Evolutionary conservation across 345 rosid species (phyloP), one percentile per base, ranked within the genome.

Genomic region (Hibiscus trionum): DNA sequence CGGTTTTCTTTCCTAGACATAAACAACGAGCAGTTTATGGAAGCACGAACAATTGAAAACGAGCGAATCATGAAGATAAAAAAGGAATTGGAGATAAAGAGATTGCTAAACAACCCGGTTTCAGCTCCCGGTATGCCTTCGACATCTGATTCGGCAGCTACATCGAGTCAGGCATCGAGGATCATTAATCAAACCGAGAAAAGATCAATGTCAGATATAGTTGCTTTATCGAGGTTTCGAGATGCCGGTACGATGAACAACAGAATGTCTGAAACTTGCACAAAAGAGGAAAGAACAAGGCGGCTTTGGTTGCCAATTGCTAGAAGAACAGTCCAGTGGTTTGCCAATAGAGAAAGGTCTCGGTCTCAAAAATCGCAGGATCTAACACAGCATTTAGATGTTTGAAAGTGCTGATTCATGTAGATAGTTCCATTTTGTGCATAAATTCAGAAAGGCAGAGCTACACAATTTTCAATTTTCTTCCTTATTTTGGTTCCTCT

Each of bases 171-270:
- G 0, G 52, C 77, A 21, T 80, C 87, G 57, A 84, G 73, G 56
- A 58, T 77, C 47, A 47, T 80, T 16, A 50, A 63, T 21, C 78
- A 84, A 2, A 49, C 72, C 8, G 91, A 80, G 52, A 84, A 90
- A 73, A 84, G 94, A 82, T 80, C 94, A 4, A 74, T 86, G 72
- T 93, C 97, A 14, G 98, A 93, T 69, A 91, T 93, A 61, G 85
- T 87, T 7, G 82, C 78, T 17, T 52, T 93, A 53, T 80, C 95
- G 5, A 87, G 98, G 77, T 82, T 78, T 55, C 77, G 80, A 47
- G 80, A 72, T n/a, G 71, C 56, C 53, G 66, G 80, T 42, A 42
- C 73, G 24, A 84, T 75, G 62, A 66, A 64, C 76, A 66, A 64
- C 76, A 70, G 71, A 70, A 50, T 47, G 17, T 69, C 60, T 12